phyloP scores from a whole-genome alignment of 192 early-diverging fungal species.

The Bifiguratus adelaidae region DNA sequence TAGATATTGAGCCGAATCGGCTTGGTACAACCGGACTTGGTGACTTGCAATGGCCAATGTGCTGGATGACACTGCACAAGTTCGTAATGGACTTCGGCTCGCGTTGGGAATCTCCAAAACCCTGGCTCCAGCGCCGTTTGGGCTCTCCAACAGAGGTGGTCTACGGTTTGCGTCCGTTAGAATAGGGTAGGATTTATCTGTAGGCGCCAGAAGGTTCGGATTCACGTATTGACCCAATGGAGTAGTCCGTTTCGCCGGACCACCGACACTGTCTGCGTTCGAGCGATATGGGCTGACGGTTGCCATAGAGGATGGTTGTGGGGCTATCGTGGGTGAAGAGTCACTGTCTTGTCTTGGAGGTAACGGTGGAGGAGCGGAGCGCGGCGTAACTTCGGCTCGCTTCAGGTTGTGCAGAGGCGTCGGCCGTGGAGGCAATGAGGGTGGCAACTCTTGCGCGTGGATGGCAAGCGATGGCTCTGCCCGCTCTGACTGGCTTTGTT shows the following conservation, averaged over 20 bases:
- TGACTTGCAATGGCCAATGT: constrained; percentile 32
- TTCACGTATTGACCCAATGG: too few relatives aligned
- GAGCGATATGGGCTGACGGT: too few relatives aligned
- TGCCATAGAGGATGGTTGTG: constrained; percentile 4
- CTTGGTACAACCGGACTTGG: constrained; percentile 41
- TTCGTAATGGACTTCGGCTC: constrained; percentile 18
- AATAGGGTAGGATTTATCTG: too few relatives aligned
- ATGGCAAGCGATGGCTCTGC: too few relatives aligned
- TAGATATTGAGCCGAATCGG: too few relatives aligned
- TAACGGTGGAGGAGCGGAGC: constrained; percentile 4
- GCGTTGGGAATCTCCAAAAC: constrained; percentile 34
- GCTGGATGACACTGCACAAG: constrained; percentile 30
- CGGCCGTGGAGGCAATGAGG: constrained; percentile 1
- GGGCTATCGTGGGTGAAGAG: constrained; percentile 1
- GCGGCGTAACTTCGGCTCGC: constrained; percentile 3
- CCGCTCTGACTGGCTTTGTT: too few relatives aligned
- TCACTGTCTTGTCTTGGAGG: not conserved
- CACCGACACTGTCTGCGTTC: too few relatives aligned
- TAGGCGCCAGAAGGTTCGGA: too few relatives aligned
- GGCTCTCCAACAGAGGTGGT: too few relatives aligned
- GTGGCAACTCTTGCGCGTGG: too few relatives aligned
- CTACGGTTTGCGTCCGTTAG: constrained; percentile 40
- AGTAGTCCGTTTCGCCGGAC: too few relatives aligned
- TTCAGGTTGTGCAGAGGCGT: not conserved
- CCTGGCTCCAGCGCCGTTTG: too few relatives aligned